These are phyloP conservation scores for Pelagophyceae sp. DNA, from an alignment of 352 stramenopile species.

Conservation along the genomic window DNA sequence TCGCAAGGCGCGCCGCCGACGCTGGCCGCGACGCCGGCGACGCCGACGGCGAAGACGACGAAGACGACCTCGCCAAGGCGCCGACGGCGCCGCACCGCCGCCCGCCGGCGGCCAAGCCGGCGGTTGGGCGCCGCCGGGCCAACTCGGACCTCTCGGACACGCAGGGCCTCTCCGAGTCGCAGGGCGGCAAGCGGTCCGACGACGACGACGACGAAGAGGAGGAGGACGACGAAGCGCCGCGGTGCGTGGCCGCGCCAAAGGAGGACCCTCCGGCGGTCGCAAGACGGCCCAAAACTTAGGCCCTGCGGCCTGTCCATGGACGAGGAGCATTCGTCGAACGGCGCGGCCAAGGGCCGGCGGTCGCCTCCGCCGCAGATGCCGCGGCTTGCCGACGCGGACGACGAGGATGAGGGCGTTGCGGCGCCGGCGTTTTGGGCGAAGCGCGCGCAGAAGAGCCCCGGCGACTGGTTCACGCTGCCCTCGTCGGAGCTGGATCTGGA, in stretches of 20 bases:
- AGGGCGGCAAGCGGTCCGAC: neutral
- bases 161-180: neutral
- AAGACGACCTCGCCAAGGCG: neutral
- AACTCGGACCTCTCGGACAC: neutral
- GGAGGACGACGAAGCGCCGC: no score
- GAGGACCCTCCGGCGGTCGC: no score
- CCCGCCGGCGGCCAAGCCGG: neutral
- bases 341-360: no score
- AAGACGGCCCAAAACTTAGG: no score
- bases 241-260: no score
- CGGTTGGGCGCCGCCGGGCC: no score
- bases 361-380: no score
- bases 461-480: slow-evolving; percentile 7
- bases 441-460: neutral
- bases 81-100: neutral
- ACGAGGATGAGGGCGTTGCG: neutral
- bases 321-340: no score
- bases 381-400: neutral
- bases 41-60: neutral
- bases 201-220: neutral
- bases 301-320: no score
- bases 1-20: neutral
- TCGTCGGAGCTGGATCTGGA: slow-evolving; percentile 9
- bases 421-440: neutral
- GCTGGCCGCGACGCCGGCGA: neutral